These are phyloP conservation scores for Albizia julibrissin DNA, from an alignment of 306 rosid species.

Conservation along the genomic window DNA sequence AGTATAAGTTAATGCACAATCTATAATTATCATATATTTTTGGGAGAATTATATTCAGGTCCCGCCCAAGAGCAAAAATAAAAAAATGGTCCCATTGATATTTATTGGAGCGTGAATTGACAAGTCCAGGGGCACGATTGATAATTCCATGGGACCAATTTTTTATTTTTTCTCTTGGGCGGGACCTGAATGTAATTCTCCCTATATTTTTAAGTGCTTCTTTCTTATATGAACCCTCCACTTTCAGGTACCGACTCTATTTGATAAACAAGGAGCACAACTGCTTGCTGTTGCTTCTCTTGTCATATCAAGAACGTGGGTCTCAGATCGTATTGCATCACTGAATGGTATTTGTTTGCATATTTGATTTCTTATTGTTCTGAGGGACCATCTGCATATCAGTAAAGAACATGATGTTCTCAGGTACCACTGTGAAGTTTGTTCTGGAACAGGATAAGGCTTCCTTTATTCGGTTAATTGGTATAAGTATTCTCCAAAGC, in stretches of 20 bases:
- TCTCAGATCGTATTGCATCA: conserved; percentile 92
- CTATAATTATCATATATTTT: background rate
- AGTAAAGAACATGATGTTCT: conserved; percentile 35
- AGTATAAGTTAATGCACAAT: background rate
- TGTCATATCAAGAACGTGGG: conserved; percentile 92
- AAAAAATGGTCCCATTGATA: no score
- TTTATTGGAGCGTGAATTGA: no score
- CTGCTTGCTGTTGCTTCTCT: conserved; percentile 91
- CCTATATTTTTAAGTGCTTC: conserved; percentile 9
- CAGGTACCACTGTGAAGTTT: conserved; percentile 89
- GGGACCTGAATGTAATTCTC: no score
- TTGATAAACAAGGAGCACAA: conserved; percentile 97
- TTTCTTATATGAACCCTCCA: conserved; percentile 17
- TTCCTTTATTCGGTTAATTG: conserved; percentile 67
- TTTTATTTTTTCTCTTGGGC: no score
- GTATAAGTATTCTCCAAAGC: conserved; percentile 80
- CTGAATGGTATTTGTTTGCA: conserved; percentile 62
- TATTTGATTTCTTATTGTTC: conserved; percentile 11
- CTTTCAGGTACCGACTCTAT: conserved; percentile 78
- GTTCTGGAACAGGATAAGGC: conserved; percentile 90
- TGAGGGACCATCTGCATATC: conserved; percentile 24
- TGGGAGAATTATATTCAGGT: no score
- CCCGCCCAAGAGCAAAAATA: no score
- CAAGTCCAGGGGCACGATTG: no score
- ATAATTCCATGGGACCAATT: no score